Percentiles rank a stretch among this genome's conserved stretches.
These are phyloP conservation scores for Pythium sukuiense DNA, from an alignment of 352 stramenopile species.

Conservation along the genomic window DNA sequence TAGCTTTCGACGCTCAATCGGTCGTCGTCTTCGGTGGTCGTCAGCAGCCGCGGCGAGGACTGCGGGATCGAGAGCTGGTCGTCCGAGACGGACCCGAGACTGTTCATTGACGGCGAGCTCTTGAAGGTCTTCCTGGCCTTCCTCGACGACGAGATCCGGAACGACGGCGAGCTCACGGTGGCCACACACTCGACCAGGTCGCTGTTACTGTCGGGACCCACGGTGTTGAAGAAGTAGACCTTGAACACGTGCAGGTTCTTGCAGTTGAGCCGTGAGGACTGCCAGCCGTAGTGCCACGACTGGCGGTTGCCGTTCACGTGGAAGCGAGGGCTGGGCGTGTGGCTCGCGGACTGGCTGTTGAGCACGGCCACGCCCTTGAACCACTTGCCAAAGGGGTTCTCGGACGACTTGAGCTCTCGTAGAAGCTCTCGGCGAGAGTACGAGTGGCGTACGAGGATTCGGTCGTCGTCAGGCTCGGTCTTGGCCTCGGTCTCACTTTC, in stretches of 20 bases:
- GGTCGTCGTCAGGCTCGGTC: slow-evolving; percentile 6
- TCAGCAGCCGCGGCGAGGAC: slow-evolving; percentile 9
- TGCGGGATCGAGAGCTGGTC: slow-evolving; percentile 19
- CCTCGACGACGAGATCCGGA: slow-evolving; percentile 79
- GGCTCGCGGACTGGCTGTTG: background rate
- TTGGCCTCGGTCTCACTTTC: background rate
- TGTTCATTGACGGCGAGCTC: slow-evolving; percentile 42
- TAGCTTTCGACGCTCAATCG: slow-evolving; percentile 17
- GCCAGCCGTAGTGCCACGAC: slow-evolving; percentile 87
- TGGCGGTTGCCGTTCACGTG: slow-evolving; percentile 83
- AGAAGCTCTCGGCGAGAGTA: slow-evolving; percentile 65
- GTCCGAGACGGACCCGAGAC: slow-evolving; percentile 17
- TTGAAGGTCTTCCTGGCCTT: slow-evolving; percentile 78
- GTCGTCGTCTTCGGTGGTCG: slow-evolving; percentile 10
- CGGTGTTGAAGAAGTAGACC: slow-evolving; percentile 62
- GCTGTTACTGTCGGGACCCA: slow-evolving; percentile 23
- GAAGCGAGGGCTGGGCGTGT: slow-evolving; percentile 42
- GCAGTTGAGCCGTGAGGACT: slow-evolving; percentile 82
- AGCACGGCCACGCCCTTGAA: slow-evolving; percentile 57
- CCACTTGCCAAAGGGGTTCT: slow-evolving; percentile 76
- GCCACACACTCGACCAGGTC: slow-evolving; percentile 49
- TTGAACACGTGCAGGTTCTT: slow-evolving; percentile 85
- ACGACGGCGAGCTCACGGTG: slow-evolving; percentile 58
- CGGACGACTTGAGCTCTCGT: slow-evolving; percentile 72
- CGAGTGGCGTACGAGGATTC: slow-evolving; percentile 40